Conservation (phyloP, 1,284 basidiomycete species). For the Apiotrichum brassicae region DNA sequence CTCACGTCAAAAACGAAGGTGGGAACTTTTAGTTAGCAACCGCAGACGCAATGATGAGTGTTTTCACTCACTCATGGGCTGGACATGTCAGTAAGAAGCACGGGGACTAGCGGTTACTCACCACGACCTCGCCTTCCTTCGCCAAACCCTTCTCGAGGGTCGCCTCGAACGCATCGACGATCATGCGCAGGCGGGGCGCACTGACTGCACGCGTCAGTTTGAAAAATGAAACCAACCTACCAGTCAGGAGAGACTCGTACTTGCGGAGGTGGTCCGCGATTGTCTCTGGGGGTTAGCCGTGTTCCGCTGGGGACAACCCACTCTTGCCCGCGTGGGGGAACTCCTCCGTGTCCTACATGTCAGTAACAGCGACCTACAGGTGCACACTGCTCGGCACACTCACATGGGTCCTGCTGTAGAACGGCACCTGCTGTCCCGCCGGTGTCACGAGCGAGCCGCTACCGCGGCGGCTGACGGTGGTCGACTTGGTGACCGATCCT, state of each 20-base stretch:
- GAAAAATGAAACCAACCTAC: conserved; percentile 21
- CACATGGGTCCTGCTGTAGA: conserved; percentile 52
- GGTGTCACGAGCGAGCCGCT: conserved; percentile 62
- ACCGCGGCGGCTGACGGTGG: conserved; percentile 30
- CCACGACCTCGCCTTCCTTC: conserved; percentile 79
- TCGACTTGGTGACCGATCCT: not conserved
- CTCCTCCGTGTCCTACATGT: conserved; percentile 38
- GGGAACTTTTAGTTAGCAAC: conserved; percentile 57
- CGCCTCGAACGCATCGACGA: conserved; percentile 92
- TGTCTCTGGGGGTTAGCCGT: conserved; percentile 32
- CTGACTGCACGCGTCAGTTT: conserved; percentile 56
- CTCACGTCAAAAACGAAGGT: conserved; percentile 82
- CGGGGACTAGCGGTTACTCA: conserved; percentile 50
- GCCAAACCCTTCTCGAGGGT: conserved; percentile 79
- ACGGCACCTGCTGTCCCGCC: conserved; percentile 65
- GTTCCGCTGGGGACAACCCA: conserved; percentile 10
- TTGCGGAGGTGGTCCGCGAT: conserved; percentile 85
- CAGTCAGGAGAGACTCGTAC: conserved; percentile 69
- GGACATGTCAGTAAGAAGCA: conserved; percentile 3
- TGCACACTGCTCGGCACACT: no score
- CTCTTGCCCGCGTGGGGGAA: conserved; percentile 48
- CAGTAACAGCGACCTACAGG: no score
- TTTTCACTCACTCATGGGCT: conserved; percentile 25
- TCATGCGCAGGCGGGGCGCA: conserved; percentile 92
- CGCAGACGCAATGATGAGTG: no score